Percentiles rank a stretch among this genome's conserved stretches.
Conservation (phyloP, 2,329 filamentous ascomycete genomes). For the Fusarium devonianum region DNA sequence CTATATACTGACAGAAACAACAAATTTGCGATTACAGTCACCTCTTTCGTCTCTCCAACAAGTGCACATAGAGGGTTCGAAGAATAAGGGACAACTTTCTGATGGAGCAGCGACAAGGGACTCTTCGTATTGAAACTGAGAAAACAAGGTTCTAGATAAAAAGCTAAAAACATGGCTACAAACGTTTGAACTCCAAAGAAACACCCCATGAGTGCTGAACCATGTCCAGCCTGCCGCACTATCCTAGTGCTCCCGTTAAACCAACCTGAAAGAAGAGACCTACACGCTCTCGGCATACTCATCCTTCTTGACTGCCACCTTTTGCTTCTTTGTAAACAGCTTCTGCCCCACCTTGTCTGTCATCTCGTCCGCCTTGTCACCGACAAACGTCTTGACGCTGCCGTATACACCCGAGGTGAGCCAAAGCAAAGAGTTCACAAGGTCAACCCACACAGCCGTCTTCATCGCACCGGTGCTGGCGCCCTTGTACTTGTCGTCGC, state of each 20-base stretch:
- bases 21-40: neutral
- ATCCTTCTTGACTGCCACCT: slow-evolving; percentile 35
- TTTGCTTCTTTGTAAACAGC: slow-evolving; percentile 47
- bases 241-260: no score
- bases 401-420: slow-evolving; percentile 56
- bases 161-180: no score
- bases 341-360: slow-evolving; percentile 50
- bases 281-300: slow-evolving; percentile 45
- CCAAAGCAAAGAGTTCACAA: slow-evolving; percentile 74
- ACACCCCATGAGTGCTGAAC: no score
- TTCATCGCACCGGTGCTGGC: slow-evolving; percentile 64
- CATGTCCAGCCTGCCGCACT: no score
- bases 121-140: no score
- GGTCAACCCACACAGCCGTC: slow-evolving; percentile 74
- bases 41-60: no score
- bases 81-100: no score
- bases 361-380: slow-evolving; percentile 50
- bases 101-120: no score
- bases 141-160: no score
- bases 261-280: no score
- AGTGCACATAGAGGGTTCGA: no score
- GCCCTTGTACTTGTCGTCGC: slow-evolving; percentile 58
- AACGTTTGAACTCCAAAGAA: no score
- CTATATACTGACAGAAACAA: neutral
- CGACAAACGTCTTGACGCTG: slow-evolving; percentile 50